Conservation (phyloP, 345 rosid genomes). For the Microcos paniculata region DNA sequence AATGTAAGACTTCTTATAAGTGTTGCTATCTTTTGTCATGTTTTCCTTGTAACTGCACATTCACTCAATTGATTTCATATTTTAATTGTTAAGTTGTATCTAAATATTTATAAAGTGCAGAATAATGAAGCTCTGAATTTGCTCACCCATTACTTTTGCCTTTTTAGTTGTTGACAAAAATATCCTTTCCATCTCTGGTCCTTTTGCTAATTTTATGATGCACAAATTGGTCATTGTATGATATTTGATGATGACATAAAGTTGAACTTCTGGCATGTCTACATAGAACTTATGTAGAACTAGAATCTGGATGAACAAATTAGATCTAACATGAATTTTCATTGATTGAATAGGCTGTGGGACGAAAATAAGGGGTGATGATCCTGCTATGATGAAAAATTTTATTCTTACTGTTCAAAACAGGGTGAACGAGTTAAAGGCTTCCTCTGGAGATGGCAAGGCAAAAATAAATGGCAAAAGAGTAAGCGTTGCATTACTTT, state of each 20-base stretch:
- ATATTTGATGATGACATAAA: not conserved
- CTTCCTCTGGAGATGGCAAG: conserved; percentile 40
- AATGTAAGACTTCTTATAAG: conserved; percentile 50
- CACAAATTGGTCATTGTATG: not conserved
- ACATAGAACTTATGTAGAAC: not conserved
- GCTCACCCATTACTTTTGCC: not conserved
- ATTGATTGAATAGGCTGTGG: conserved; percentile 69
- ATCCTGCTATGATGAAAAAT: conserved; percentile 83
- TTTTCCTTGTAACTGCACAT: not conserved
- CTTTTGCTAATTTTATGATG: not conserved
- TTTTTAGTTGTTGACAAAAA: conserved; percentile 1
- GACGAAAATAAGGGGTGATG: conserved; percentile 86
- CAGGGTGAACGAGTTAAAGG: conserved; percentile 71
- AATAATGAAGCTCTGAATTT: conserved; percentile 3
- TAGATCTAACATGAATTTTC: not conserved
- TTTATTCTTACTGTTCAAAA: conserved; percentile 75
- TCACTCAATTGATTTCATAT: not conserved
- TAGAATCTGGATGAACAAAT: not conserved
- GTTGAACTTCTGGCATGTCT: not conserved
- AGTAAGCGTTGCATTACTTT: conserved; percentile 33
- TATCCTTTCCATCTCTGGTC: not conserved
- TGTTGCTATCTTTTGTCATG: not conserved
- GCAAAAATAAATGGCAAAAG: conserved; percentile 49
- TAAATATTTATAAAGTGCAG: not conserved
- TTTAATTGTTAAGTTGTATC: conserved; percentile 4